phyloP scores from a whole-genome alignment of 192 early-diverging fungal genomes.

The Oehlia diaphana region DNA sequence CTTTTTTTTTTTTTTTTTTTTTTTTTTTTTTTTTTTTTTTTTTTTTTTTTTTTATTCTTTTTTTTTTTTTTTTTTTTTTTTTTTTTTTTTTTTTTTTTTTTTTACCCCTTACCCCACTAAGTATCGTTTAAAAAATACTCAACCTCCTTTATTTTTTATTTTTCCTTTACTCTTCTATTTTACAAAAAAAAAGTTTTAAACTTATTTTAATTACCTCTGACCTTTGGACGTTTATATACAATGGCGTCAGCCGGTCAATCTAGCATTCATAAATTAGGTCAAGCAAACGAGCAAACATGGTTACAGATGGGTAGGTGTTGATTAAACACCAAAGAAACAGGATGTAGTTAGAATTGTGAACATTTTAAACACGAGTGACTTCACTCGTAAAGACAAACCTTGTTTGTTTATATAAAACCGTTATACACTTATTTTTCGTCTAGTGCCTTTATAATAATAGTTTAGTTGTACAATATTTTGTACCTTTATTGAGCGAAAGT shows the following conservation, averaged over 20 bases:
- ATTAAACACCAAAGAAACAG: not conserved
- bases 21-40: conserved; percentile 10
- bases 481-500: not conserved
- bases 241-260: conserved; percentile 30
- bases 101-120: not conserved
- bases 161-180: not conserved
- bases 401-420: not conserved
- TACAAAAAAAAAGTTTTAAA: not conserved
- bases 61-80: not conserved
- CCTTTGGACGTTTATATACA: conserved; percentile 1
- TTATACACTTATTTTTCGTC: not conserved
- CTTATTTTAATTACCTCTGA: not conserved
- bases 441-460: not conserved
- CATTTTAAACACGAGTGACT: not conserved
- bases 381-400: not conserved
- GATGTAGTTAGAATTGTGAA: not conserved
- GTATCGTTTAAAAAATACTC: not conserved
- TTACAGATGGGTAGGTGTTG: conserved; percentile 50
- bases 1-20: not conserved
- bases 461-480: not conserved
- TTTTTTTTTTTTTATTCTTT: too few species aligned
- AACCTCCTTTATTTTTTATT: not conserved
- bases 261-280: conserved; percentile 48
- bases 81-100: not conserved
- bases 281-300: conserved; percentile 64